phyloP scores from a whole-genome alignment of 2,329 filamentous ascomycete species.

The Sarocladium kiliense region DNA sequence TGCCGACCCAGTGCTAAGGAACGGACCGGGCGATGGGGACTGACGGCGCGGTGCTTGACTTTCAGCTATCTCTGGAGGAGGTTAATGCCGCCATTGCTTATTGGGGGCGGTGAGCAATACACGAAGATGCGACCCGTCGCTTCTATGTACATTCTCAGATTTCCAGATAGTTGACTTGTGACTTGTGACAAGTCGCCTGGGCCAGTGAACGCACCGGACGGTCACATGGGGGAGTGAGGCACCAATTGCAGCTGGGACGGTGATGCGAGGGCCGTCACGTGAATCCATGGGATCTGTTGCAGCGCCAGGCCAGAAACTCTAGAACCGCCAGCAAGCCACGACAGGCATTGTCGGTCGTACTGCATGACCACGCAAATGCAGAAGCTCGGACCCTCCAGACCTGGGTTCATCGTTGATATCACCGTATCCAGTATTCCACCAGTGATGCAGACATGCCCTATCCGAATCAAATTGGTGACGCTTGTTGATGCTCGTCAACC shows the following conservation, averaged over 20 bases:
- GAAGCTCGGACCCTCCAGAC: neutral
- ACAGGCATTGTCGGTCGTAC: neutral
- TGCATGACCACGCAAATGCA: neutral
- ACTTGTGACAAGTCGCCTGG: conserved; percentile 3
- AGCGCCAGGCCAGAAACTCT: neutral
- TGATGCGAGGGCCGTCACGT: conserved; percentile 3
- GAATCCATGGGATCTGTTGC: neutral
- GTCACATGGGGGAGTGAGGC: neutral
- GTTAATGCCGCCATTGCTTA: neutral
- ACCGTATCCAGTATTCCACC: neutral
- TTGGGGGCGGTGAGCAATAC: neutral
- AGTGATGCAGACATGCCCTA: neutral
- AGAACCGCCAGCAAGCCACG: neutral
- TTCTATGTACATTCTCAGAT: too few species aligned
- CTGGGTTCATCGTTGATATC: neutral
- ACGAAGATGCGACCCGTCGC: conserved; percentile 1
- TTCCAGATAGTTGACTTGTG: neutral
- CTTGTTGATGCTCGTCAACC: too few species aligned
- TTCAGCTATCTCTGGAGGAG: conserved; percentile 1
- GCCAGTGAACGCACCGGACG: neutral
- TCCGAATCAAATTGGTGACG: too few species aligned
- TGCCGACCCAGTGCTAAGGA: neutral
- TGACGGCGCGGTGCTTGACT: neutral
- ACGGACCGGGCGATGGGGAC: neutral
- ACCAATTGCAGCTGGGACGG: neutral